Evolutionary conservation across 2,329 filamentous ascomycete genomes (phyloP), one percentile per base, ranked within the genome.

Genomic region (Domatiomyces globalis): DNA sequence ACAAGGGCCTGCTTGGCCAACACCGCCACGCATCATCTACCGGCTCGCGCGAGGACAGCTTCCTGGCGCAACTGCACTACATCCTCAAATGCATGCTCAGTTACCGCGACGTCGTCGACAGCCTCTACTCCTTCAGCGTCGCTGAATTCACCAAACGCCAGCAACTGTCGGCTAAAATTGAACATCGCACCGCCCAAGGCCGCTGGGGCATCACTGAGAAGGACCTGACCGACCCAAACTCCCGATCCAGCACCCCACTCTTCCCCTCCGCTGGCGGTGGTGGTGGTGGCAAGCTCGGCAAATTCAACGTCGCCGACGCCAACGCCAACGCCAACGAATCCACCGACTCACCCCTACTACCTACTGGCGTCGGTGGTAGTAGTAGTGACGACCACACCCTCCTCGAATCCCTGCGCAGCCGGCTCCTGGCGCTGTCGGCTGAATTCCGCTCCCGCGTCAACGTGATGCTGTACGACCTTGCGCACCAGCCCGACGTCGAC

Each of bases 131-230:
- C 50, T 95, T 89, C 78, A 89, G 85, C 49, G 87, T 96, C 6
- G 87, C 89, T 0, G 90, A 96, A 67, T 98, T 94, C 67, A 94
- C 87, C 1, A 80, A 81, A 47, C 79, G 87, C n/a, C 90, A 96
- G 66, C 89, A 95, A 62, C 78, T 81, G 18, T 84, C 83, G 54
- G 83, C 88, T 2, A 82, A 82, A 53, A 80, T 81, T 56, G 81
- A 86, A 56, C 78, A 73, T 1, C 76, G 77, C 56, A 83, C 80
- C 3, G 78, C 76, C n/a, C 75, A 77, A 36, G 80, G 80, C 1
- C 71, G 73, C 60, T 83, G 80, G 80, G 80, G 80, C 6, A 66
- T 81, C 44, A 76, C 77, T 0, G 80, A 84, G 56, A 72, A 71
- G 47, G 73, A 76, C 49, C 52, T 69, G 17, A 59, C 66, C 53